Percentiles rank a stretch among this genome's conserved stretches.
phyloP scores from a whole-genome alignment of 2,329 filamentous ascomycete genomes.

The Phaeosphaeriaceae sp. region DNA sequence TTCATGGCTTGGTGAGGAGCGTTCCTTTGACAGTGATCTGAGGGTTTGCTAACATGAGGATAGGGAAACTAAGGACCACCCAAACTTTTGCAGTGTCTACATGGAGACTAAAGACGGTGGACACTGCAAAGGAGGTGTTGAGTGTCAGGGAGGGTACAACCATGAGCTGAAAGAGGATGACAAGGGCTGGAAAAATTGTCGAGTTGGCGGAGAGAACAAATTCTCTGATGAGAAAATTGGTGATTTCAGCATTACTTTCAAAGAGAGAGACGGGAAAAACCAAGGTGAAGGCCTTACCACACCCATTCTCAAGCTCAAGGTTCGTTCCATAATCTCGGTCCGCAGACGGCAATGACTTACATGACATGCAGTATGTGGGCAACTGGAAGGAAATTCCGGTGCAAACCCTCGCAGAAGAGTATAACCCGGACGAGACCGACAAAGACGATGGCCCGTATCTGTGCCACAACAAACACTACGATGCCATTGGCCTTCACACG shows the following conservation, averaged over 20 bases:
- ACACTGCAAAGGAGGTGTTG: neutral
- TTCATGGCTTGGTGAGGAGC: neutral
- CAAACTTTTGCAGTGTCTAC: conserved; percentile 7
- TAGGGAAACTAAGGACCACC: neutral
- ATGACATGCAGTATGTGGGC: conserved; percentile 2
- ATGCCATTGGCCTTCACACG: neutral
- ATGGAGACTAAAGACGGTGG: conserved; percentile 11
- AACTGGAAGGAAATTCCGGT: conserved; percentile 12
- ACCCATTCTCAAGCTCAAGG: conserved; percentile 11
- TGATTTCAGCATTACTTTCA: conserved; percentile 16
- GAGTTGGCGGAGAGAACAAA: neutral
- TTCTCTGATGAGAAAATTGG: conserved; percentile 14
- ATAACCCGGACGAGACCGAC: neutral
- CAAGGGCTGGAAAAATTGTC: neutral
- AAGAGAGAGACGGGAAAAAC: conserved; percentile 2
- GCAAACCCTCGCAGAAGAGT: neutral
- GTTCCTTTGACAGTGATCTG: neutral
- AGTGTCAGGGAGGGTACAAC: neutral
- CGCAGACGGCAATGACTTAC: neutral
- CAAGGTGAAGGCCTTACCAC: conserved; percentile 12
- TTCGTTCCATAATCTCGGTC: neutral
- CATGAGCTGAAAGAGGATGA: neutral
- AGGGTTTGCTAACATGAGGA: neutral
- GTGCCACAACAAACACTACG: neutral
- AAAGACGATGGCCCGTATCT: neutral